phyloP scores from a whole-genome alignment of 208 protist genomes.

The Phytomonas francai region DNA sequence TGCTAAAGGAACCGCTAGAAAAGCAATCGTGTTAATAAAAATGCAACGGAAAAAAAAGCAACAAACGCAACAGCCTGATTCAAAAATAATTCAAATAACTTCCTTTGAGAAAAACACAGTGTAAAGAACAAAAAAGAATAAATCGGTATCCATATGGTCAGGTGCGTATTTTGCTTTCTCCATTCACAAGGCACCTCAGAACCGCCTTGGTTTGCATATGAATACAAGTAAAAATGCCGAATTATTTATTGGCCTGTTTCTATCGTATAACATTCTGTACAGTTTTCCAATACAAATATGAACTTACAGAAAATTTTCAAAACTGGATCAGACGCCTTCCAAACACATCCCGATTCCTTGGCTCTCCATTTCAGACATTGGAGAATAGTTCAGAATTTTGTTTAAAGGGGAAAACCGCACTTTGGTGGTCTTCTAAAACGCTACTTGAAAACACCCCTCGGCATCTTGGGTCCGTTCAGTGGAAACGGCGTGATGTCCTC shows the following conservation, averaged over 20 bases:
- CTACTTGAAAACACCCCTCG: conserved; percentile 73
- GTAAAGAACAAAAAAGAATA: conserved; percentile 1
- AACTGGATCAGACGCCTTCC: too few relatives aligned
- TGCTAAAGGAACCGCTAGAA: too few relatives aligned
- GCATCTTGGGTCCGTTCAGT: conserved; percentile 86
- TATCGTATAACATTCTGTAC: background rate
- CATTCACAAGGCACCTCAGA: background rate
- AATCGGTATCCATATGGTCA: background rate
- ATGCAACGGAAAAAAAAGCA: background rate
- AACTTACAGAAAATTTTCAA: background rate
- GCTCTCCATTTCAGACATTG: background rate
- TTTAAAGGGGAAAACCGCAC: background rate
- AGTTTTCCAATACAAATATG: background rate
- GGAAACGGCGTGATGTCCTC: conserved; percentile 90
- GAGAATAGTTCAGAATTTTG: background rate
- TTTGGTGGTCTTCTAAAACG: background rate
- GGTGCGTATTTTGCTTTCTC: background rate
- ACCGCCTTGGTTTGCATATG: background rate
- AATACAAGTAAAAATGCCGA: background rate
- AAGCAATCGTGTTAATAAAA: background rate
- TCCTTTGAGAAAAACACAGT: conserved; percentile 8
- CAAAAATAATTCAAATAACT: conserved; percentile 3
- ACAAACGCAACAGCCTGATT: background rate
- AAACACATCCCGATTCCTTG: background rate
- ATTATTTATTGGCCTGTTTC: background rate